phyloP scores from a whole-genome alignment of 2,329 filamentous ascomycete genomes.

The Paecilomyces dactylethromorphus region DNA sequence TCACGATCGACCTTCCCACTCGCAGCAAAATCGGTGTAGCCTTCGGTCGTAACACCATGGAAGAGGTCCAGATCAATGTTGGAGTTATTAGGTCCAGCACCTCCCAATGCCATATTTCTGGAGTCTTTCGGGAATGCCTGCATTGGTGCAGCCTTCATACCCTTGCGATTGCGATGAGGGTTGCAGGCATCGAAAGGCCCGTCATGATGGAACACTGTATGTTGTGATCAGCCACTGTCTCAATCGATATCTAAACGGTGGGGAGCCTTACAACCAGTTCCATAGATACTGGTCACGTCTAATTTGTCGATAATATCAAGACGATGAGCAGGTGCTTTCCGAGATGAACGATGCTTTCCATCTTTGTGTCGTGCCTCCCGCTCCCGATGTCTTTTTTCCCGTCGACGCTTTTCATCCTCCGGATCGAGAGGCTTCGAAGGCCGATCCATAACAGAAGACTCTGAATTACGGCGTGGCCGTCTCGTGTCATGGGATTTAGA shows the following conservation, averaged over 20 bases:
- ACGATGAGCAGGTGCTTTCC: conserved; percentile 30
- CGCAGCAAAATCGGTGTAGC: conserved; percentile 70
- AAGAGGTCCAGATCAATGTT: conserved; percentile 82
- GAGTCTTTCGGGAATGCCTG: conserved; percentile 91
- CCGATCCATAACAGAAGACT: conserved; percentile 54
- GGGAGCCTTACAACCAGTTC: conserved; percentile 69
- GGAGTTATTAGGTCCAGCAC: conserved; percentile 74
- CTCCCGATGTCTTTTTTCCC: conserved; percentile 43
- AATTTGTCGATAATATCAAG: conserved; percentile 94
- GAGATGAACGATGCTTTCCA: conserved; percentile 28
- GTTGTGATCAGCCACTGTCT: conserved; percentile 1
- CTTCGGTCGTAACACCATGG: conserved; percentile 78
- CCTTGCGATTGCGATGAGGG: conserved; percentile 84
- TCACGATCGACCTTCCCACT: conserved; percentile 35
- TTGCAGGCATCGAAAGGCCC: conserved; percentile 96
- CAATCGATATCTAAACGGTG: neutral
- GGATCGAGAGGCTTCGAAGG: conserved; percentile 41
- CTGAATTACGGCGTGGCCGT: conserved; percentile 55
- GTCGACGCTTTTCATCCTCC: conserved; percentile 45
- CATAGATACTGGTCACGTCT: conserved; percentile 93
- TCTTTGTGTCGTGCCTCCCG: conserved; percentile 40
- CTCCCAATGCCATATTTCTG: conserved; percentile 84
- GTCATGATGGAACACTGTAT: conserved; percentile 87
- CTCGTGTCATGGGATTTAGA: conserved; percentile 33
- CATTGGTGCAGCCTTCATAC: conserved; percentile 81